Evolutionary conservation across 192 early-diverging fungal genomes (phyloP), one percentile per base, ranked within the genome.

Genomic region (Entomortierella lignicola): DNA sequence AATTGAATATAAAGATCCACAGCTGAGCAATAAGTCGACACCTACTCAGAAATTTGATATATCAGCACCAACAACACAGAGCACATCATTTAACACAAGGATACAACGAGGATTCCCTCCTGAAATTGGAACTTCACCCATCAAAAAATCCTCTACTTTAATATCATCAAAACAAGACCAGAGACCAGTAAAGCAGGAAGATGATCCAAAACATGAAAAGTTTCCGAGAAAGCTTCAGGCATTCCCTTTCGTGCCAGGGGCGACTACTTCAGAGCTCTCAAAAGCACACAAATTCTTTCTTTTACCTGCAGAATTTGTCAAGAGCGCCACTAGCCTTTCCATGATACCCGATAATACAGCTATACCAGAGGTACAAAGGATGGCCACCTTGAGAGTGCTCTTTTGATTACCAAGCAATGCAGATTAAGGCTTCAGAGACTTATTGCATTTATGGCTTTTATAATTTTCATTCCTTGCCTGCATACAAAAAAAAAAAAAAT

Each of bases 281-380:
- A 79, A 79, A 34, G 66, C 75, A 23, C 75, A 79, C 67, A 69
- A 61, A 43, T 79, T 79, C 29, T 79, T 79, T 48, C 44, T 79
- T n/a, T 47, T 60, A 4, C 75, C 75, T 21, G 75, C 75, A 25
- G 68, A 60, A 18, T 79, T 79, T 60, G 75, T 79, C 42, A 79
- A 59, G 63, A 79, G 75, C 31, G 67, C 75, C 7, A 70, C 62
- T 25, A 47, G 47, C 8, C 25, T 79, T 13, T 34, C 51, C 0
- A 79, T 55, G 75, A 79, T 79, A 63, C 75, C 75, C 57, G 67
- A 79, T 17, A 79, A 79, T 55, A 79, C 68, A 0, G 26, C 48
- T 5, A 79, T 79, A 64, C 75, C 75, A 18, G 75, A 79, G 67
- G 72, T 74, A 66, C 39, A 42, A 13, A 50, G 32, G 47, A 44